These are phyloP conservation scores for Globisporangium canariense DNA, from an alignment of 352 stramenopile species.

Conservation along the genomic window DNA sequence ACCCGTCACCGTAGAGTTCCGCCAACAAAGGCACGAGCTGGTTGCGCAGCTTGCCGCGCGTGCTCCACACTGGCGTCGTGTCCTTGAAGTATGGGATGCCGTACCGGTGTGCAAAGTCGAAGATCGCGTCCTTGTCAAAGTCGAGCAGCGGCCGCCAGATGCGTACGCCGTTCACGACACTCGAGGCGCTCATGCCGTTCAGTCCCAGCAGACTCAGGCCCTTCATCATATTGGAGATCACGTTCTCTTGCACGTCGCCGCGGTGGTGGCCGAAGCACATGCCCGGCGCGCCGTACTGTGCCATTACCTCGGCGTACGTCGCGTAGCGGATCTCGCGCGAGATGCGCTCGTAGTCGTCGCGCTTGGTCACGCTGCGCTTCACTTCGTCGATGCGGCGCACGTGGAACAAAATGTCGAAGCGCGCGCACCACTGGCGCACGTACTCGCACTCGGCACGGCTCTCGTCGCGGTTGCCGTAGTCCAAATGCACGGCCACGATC, in stretches of 20 bases:
- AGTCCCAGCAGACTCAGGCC: constrained; percentile 91
- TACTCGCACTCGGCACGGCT: constrained; percentile 91
- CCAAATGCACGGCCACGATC: constrained; percentile 93
- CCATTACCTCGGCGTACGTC: constrained; percentile 88
- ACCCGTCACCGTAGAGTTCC: constrained; percentile 94
- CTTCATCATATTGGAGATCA: constrained; percentile 98
- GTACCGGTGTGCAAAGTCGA: constrained; percentile 93
- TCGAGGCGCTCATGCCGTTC: constrained; percentile 90
- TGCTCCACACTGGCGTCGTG: constrained; percentile 96
- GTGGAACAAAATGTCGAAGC: constrained; percentile 77
- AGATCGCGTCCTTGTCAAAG: constrained; percentile 94
- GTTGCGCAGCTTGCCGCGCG: constrained; percentile 94
- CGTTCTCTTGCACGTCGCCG: constrained; percentile 97
- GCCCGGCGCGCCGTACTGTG: constrained; percentile 64
- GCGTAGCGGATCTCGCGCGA: constrained; percentile 92
- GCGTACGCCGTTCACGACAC: constrained; percentile 64
- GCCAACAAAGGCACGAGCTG: constrained; percentile 92
- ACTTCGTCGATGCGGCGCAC: constrained; percentile 91
- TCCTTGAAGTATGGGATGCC: constrained; percentile 98
- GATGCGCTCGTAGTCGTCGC: constrained; percentile 95
- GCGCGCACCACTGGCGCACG: constrained; percentile 87
- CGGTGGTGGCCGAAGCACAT: constrained; percentile 97
- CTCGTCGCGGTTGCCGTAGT: constrained; percentile 96
- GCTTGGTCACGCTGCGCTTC: constrained; percentile 86
- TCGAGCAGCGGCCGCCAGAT: constrained; percentile 93